Base-by-base conservation (phyloP, 805 yeast species). In the Saccharomycopsis sp. region DNA sequence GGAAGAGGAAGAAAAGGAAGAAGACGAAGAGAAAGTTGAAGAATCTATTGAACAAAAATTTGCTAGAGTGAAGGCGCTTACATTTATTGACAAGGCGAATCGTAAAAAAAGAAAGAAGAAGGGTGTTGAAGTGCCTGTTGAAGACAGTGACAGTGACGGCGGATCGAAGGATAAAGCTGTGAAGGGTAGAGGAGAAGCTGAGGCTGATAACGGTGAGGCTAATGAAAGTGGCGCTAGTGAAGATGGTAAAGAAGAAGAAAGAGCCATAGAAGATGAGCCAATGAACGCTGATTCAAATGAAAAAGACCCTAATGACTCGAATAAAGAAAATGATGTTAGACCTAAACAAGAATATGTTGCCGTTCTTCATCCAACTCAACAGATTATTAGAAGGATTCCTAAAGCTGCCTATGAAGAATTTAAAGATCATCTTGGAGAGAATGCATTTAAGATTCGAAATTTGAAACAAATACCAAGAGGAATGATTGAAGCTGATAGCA, bases 381-480 rank as follows among this genome's bases (percentile, higher is more conserved):
- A 42, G 8, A 35, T 16, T 32, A 44, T 35, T 14, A 44, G 41
- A 28, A 42, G 44, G 21, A 50, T 43, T 16, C 44, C 42, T 16
- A 45, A 41, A n/a, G 45, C 48, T 11, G 43, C 44, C 24, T 50
- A 53, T 33, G 51, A 52, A 1, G 44, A 51, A 26, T 51, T 51
- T 28, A 53, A 48, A 38, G 38, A 41, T 13, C n/a, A 22, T 20
- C 34, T 11, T 14, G 34, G 54, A 56, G 53, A 44, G 48, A 45
- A 36, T 58, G 45, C 53, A 44, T 22, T 57, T 40, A 65, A 63
- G 34, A 62, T 71, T 6, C 72, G 53, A 29, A 58, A 51, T 37
- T 38, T 65, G 61, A 40, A 61, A 49, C 63, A 68, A 49, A 51
- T 71, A 51, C 59, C 69, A 32, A 54, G 61, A 54, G 51, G 69